These are phyloP conservation scores for Eucalyptus leucophloia DNA, from an alignment of 345 rosid species.

Conservation along the genomic window DNA sequence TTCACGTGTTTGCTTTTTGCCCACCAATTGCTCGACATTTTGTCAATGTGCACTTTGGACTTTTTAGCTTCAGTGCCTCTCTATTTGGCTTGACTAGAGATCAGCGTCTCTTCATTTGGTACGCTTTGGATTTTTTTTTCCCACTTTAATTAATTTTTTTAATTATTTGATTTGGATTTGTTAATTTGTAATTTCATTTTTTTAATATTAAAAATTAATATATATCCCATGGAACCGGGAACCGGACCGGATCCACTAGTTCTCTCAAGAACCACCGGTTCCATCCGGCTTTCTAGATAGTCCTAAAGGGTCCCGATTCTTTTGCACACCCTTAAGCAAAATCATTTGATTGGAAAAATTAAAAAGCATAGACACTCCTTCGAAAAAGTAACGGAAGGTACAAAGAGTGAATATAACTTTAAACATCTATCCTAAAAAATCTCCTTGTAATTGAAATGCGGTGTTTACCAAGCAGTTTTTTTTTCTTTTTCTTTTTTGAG, in stretches of 20 bases:
- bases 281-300: rapidly evolving
- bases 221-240: rapidly evolving
- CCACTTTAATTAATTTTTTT: too few species aligned
- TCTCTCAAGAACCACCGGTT: too few species aligned
- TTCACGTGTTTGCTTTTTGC: too few species aligned
- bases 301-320: rapidly evolving
- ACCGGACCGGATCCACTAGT: rapidly evolving
- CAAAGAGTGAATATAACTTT: neutral
- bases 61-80: too few species aligned
- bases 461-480: neutral
- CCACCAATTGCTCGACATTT: too few species aligned
- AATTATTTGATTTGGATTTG: too few species aligned
- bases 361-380: neutral
- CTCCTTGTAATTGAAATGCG: neutral
- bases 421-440: neutral
- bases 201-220: too few species aligned
- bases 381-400: neutral
- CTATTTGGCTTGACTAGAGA: too few species aligned
- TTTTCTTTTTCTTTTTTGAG: neutral
- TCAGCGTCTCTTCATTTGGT: too few species aligned
- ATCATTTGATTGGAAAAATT: neutral
- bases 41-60: too few species aligned
- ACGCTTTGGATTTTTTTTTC: too few species aligned
- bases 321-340: neutral
- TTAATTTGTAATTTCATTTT: too few species aligned